These are phyloP conservation scores for Chrysanthemum makinoi DNA, from an alignment of 129 eudicot genomes.

Conservation along the genomic window DNA sequence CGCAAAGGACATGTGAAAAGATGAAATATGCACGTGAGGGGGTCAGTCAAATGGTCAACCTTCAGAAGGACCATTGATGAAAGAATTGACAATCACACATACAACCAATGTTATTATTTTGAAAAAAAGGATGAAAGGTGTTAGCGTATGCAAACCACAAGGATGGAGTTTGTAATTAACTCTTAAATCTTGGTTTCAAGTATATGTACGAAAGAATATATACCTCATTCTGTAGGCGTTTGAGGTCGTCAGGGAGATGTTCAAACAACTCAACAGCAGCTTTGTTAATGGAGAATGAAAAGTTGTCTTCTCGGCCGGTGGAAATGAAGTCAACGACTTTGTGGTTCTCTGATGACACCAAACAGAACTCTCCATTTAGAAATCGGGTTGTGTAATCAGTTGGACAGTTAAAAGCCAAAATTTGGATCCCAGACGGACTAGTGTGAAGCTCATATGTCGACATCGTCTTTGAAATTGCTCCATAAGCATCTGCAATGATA, in stretches of 20 bases:
- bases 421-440: slow-evolving; percentile 16
- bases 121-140: no score
- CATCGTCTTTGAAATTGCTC: slow-evolving; percentile 7
- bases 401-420: slow-evolving; percentile 20
- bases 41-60: no score
- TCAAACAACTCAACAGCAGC: slow-evolving; percentile 30
- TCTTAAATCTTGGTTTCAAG: not conserved
- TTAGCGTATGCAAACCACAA: no score
- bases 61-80: no score
- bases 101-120: no score
- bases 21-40: no score
- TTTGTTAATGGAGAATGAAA: slow-evolving; percentile 18
- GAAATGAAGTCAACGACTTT: slow-evolving; percentile 25
- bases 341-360: slow-evolving; percentile 17
- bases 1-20: no score
- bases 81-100: no score
- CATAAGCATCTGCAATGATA: slow-evolving; percentile 24
- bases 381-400: not conserved
- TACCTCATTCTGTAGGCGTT: not conserved
- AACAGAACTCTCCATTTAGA: slow-evolving; percentile 5
- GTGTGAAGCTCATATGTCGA: slow-evolving; percentile 11
- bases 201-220: not conserved
- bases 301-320: slow-evolving; percentile 26
- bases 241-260: not conserved
- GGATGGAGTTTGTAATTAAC: no score